Evolutionary conservation across 306 rosid species (phyloP).

Genomic region (Clitoria ternatea): DNA sequence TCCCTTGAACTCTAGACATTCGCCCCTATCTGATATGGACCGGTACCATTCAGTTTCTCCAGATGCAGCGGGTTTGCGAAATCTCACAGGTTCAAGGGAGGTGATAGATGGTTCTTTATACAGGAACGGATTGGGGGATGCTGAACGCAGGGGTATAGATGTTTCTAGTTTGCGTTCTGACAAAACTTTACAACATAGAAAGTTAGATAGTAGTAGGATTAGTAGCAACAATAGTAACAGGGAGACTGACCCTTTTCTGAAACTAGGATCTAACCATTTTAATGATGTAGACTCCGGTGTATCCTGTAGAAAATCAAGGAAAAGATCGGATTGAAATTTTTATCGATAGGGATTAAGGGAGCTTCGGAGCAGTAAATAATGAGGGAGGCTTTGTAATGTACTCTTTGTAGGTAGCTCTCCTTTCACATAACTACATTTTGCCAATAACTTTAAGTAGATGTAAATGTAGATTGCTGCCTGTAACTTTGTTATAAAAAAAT

Average conservation of each 20-base stretch:
- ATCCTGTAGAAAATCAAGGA: slow-evolving; percentile 46
- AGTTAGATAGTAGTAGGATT: slow-evolving; percentile 47
- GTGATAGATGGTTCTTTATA: slow-evolving; percentile 17
- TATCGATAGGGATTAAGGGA: slow-evolving; percentile 9
- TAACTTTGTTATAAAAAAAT: neutral
- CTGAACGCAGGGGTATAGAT: slow-evolving; percentile 28
- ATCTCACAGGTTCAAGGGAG: slow-evolving; percentile 5
- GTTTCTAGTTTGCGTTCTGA: slow-evolving; percentile 51
- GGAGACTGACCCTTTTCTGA: slow-evolving; percentile 46
- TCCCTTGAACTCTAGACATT: slow-evolving; percentile 46
- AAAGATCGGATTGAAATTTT: slow-evolving; percentile 42
- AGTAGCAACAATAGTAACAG: slow-evolving; percentile 37
- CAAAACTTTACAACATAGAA: slow-evolving; percentile 43
- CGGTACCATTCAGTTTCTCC: slow-evolving; percentile 45
- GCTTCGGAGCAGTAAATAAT: slow-evolving; percentile 48
- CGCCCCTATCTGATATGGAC: slow-evolving; percentile 55
- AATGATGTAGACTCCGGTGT: slow-evolving; percentile 41
- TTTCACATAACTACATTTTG: slow-evolving; percentile 15
- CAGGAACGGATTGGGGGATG: slow-evolving; percentile 23
- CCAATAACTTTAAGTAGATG: neutral
- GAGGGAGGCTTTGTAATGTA: slow-evolving; percentile 30
- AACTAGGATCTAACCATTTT: slow-evolving; percentile 46
- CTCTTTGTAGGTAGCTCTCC: slow-evolving; percentile 13
- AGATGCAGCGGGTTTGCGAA: slow-evolving; percentile 19
- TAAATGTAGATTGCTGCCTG: neutral